A percentile compares a stretch with the other conserved stretches of the same genome.
Evolutionary conservation across 2,329 filamentous ascomycete genomes (phyloP).

Genomic region (Phaeomoniella chlamydospora): DNA sequence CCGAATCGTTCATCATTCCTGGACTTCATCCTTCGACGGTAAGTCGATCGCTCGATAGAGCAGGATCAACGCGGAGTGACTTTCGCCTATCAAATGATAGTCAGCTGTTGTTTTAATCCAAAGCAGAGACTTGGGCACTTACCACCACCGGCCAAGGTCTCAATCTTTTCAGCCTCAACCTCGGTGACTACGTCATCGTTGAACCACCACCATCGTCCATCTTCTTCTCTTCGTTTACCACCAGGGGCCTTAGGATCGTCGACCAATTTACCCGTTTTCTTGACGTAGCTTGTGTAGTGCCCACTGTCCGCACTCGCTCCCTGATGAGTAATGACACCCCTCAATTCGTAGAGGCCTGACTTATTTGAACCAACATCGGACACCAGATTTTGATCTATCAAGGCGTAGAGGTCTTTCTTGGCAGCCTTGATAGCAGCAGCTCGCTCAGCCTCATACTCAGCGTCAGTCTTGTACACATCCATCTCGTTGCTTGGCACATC

Average conservation of each 20-base stretch:
- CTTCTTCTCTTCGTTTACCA: constrained; percentile 65
- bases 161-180: constrained; percentile 81
- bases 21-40: constrained; percentile 25
- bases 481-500: constrained; percentile 61
- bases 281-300: constrained; percentile 95
- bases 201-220: constrained; percentile 99
- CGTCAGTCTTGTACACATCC: constrained; percentile 78
- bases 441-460: constrained; percentile 77
- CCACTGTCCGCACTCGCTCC: constrained; percentile 93
- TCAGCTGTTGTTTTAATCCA: constrained; percentile 1
- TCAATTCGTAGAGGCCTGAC: constrained; percentile 87
- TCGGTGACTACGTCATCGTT: constrained; percentile 96
- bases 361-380: constrained; percentile 77
- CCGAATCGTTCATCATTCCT: too few relatives aligned
- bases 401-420: constrained; percentile 73
- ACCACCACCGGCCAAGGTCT: constrained; percentile 78
- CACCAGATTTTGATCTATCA: constrained; percentile 61
- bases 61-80: constrained; percentile 34
- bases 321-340: constrained; percentile 90
- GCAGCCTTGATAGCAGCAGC: constrained; percentile 58
- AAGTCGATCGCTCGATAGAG: constrained; percentile 35
- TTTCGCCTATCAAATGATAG: constrained; percentile 24
- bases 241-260: constrained; percentile 48
- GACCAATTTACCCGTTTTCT: constrained; percentile 58
- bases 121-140: constrained; percentile 15